Evolutionary conservation across 768 basidiomycete genomes (phyloP).

Genomic region (Leccinum arenicola): DNA sequence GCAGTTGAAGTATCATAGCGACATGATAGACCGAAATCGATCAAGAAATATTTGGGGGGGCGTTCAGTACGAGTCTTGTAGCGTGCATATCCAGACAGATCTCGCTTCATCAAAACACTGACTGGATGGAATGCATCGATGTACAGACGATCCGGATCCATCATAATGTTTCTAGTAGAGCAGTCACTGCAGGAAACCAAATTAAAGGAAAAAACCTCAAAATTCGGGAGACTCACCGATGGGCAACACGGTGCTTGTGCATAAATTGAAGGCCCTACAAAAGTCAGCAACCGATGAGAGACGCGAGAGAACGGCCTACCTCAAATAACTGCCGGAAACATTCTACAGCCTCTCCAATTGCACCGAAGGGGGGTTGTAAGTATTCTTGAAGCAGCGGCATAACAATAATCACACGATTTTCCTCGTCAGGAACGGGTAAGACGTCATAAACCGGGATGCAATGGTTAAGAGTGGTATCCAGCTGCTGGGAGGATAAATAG

Average conservation of each 20-base stretch:
- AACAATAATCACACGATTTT: constrained; percentile 20
- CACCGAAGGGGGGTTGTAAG: constrained; percentile 5
- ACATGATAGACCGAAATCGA: background rate
- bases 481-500: constrained; percentile 12
- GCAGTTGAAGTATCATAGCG: background rate
- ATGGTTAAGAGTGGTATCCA: constrained; percentile 27
- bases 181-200: background rate
- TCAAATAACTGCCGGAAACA: background rate
- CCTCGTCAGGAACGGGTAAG: constrained; percentile 10
- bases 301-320: background rate
- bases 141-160: background rate
- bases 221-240: background rate
- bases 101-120: background rate
- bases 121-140: background rate
- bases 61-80: background rate
- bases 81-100: background rate
- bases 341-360: background rate
- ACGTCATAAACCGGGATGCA: constrained; percentile 33
- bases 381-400: constrained; percentile 38
- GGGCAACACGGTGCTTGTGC: background rate
- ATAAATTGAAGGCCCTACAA: background rate
- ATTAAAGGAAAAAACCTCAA: background rate
- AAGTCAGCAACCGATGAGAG: background rate
- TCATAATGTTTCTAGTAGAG: background rate
- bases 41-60: background rate